Evolutionary conservation across 208 protist species (phyloP).

Genomic region (Acanthamoeba royreba): DNA sequence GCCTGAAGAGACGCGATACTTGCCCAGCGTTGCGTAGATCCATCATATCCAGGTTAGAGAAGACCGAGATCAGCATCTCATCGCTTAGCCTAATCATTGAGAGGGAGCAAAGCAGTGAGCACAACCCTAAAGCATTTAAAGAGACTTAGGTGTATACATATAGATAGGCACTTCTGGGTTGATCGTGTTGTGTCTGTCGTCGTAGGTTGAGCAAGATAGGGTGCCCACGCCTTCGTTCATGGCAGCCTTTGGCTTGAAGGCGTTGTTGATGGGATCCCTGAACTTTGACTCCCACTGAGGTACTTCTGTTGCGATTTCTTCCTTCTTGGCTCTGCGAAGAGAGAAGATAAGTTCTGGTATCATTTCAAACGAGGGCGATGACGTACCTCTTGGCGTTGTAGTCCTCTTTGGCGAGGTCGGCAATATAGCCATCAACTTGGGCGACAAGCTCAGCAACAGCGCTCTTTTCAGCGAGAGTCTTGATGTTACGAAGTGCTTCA

Average conservation of each 20-base stretch:
- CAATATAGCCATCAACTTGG: not conserved
- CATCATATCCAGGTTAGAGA: slow-evolving; percentile 21
- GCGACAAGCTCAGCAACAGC: not conserved
- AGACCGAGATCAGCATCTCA: slow-evolving; percentile 4
- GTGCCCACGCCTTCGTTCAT: not conserved
- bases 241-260: not conserved
- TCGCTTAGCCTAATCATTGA: not conserved
- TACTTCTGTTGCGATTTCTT: not conserved
- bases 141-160: not conserved
- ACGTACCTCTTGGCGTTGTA: not conserved
- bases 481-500: not conserved
- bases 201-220: not conserved
- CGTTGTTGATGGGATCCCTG: slow-evolving; percentile 20
- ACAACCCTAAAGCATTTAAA: not conserved
- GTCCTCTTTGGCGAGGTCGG: not conserved
- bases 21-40: not conserved
- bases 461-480: not conserved
- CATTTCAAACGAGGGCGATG: too few relatives aligned
- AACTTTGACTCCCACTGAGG: not conserved
- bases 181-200: not conserved
- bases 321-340: not conserved
- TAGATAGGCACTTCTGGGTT: not conserved
- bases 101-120: not conserved
- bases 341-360: too few relatives aligned
- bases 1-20: not conserved